phyloP scores from a whole-genome alignment of 306 rosid genomes.

The Begonia loranthoides region DNA sequence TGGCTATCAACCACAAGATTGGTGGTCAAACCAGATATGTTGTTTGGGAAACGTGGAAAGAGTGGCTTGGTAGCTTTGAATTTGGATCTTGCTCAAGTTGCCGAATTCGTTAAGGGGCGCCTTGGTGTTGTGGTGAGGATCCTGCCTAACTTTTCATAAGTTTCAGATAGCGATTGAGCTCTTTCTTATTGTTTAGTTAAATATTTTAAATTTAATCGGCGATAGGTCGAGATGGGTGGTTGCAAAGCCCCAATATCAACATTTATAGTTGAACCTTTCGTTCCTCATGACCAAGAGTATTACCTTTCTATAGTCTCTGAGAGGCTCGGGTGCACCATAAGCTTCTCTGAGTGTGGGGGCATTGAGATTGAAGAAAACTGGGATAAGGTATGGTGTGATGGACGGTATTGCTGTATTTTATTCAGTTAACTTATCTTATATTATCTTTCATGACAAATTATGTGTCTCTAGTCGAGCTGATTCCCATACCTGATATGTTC shows the following conservation, averaged over 20 bases:
- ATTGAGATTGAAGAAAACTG: slow-evolving; percentile 78
- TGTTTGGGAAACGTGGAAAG: slow-evolving; percentile 86
- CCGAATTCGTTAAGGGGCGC: slow-evolving; percentile 56
- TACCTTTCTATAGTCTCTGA: slow-evolving; percentile 77
- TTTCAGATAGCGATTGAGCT: slow-evolving; percentile 6
- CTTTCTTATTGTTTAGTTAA: slow-evolving; percentile 4
- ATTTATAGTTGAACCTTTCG: slow-evolving; percentile 77
- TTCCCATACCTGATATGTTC: background rate
- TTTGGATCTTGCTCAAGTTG: slow-evolving; percentile 62
- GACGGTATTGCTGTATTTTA: slow-evolving; percentile 1
- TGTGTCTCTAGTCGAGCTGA: background rate
- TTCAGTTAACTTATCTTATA: background rate
- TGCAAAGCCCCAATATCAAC: slow-evolving; percentile 82
- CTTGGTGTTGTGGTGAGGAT: slow-evolving; percentile 55
- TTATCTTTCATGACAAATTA: background rate
- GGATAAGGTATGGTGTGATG: slow-evolving; percentile 45
- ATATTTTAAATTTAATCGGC: slow-evolving; percentile 10
- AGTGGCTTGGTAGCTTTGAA: slow-evolving; percentile 72
- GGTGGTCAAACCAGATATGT: slow-evolving; percentile 79
- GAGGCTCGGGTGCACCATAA: slow-evolving; percentile 55
- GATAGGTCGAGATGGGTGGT: slow-evolving; percentile 80
- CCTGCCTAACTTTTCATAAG: background rate
- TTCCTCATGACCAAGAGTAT: slow-evolving; percentile 74
- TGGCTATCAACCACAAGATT: slow-evolving; percentile 63
- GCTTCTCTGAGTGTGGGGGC: slow-evolving; percentile 81